These are phyloP conservation scores for Blastosporella zonata DNA, from an alignment of 1,284 basidiomycete species.

Conservation along the genomic window DNA sequence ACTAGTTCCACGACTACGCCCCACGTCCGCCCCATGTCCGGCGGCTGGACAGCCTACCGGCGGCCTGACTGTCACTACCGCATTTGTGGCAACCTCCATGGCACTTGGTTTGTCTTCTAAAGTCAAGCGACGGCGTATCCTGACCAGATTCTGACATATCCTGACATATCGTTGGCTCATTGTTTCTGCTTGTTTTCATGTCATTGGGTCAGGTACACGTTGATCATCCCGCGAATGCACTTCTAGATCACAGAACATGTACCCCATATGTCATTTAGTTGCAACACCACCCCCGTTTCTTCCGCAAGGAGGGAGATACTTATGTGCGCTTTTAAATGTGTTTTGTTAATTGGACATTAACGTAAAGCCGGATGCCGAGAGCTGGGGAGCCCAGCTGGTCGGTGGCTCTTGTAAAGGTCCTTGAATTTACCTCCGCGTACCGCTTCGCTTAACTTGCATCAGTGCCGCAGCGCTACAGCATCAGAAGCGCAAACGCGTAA, in stretches of 20 bases:
- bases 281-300: too few species aligned
- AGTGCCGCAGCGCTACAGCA: too few species aligned
- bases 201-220: not conserved
- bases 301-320: too few species aligned
- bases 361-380: not conserved
- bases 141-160: too few species aligned
- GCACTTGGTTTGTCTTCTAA: too few species aligned
- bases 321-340: too few species aligned
- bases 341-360: not conserved
- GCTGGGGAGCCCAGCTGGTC: too few species aligned
- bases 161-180: not conserved
- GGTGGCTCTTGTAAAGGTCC: not conserved
- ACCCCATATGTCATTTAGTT: not conserved
- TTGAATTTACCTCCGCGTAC: not conserved
- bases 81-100: not conserved
- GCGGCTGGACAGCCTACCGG: conserved; percentile 17
- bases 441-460: not conserved
- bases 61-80: conserved; percentile 5
- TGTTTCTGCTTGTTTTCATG: not conserved
- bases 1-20: not conserved
- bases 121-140: too few species aligned
- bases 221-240: not conserved
- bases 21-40: conserved; percentile 8
- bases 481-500: too few species aligned
- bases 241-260: not conserved